A percentile compares a stretch with the other conserved stretches of the same genome.
Evolutionary conservation across 352 stramenopile species (phyloP).

Genomic region (Elongisporangium anandrum): DNA sequence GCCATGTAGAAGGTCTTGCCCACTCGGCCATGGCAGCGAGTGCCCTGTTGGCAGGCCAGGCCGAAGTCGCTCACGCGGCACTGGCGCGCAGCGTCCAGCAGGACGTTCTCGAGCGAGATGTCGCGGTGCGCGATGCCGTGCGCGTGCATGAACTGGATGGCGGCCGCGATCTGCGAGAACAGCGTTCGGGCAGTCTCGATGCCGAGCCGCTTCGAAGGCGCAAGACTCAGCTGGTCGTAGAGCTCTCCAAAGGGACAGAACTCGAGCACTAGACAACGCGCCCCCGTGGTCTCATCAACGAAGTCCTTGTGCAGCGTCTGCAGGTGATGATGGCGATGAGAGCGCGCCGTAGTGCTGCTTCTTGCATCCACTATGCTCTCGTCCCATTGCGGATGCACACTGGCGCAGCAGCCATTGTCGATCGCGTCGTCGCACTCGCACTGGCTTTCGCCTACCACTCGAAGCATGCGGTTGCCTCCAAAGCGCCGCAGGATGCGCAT

Average conservation of each 20-base stretch:
- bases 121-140: conserved; percentile 58
- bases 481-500: conserved; percentile 37
- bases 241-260: conserved; percentile 59
- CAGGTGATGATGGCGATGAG: conserved; percentile 22
- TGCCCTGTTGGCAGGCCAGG: conserved; percentile 33
- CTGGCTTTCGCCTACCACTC: neutral
- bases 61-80: conserved; percentile 59
- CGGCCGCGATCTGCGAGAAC: conserved; percentile 48
- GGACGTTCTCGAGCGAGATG: conserved; percentile 62
- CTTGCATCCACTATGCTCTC: conserved; percentile 5
- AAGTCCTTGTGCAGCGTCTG: conserved; percentile 50
- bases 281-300: conserved; percentile 31
- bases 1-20: conserved; percentile 71
- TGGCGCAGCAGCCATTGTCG: conserved; percentile 12
- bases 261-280: conserved; percentile 57
- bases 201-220: conserved; percentile 8
- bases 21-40: conserved; percentile 31
- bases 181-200: conserved; percentile 21
- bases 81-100: conserved; percentile 34
- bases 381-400: conserved; percentile 23
- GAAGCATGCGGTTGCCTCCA: conserved; percentile 21
- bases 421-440: neutral
- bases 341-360: neutral
- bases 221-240: conserved; percentile 26
- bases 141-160: conserved; percentile 44